Base-by-base conservation (phyloP, 768 basidiomycete species). In the Hemileccinum rubropunctum region DNA sequence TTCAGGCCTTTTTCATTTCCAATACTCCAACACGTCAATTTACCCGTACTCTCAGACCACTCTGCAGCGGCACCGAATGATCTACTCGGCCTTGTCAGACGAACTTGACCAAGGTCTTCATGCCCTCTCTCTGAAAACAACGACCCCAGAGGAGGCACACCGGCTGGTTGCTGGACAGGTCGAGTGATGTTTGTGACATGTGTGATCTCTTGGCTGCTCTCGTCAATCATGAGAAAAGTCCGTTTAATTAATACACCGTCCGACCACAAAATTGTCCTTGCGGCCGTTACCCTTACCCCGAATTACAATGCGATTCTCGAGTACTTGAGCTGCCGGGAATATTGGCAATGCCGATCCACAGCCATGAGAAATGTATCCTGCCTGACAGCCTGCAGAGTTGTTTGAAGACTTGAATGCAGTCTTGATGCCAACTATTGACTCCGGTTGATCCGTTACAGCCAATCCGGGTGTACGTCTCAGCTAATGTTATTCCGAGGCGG, bases 31-130 rank as follows among this genome's bases (percentile, higher is more conserved):
- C 45, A 46, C 44, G 51, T 40, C 36, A 48, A 52, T 46, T 23
- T 6, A 23, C 42, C 48, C 47, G 36, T 49, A n/a, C 47, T 47
- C 32, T 33, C 56, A 91, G 90, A 80, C 71, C 18, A 83, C 83
- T 10, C 80, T 92, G 72, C 86, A 91, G 63, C 81, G 91, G 42
- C 91, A 93, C 69, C 79, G 89, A 41, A 77, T 92, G 73, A 78
- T 93, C 41, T 83, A 91, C 65, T 74, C 79, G 7, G 80, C 83
- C 3, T 73, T 93, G 28, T 76, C 83, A 17, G 83, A 86, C 28
- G 88, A 93, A 63, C 71, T 93, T 40, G 64, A 77, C 21, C 73
- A 76, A 50, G 89, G 90, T 5, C 66, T 93, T 27, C 91, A 93
- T 59, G 84, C 91, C 0, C 71, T 93, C 36, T 87, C 86, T 14